Percentiles rank a stretch among this genome's conserved stretches.
phyloP scores from a whole-genome alignment of 257 asterid species.

The Solanum rostratum region DNA sequence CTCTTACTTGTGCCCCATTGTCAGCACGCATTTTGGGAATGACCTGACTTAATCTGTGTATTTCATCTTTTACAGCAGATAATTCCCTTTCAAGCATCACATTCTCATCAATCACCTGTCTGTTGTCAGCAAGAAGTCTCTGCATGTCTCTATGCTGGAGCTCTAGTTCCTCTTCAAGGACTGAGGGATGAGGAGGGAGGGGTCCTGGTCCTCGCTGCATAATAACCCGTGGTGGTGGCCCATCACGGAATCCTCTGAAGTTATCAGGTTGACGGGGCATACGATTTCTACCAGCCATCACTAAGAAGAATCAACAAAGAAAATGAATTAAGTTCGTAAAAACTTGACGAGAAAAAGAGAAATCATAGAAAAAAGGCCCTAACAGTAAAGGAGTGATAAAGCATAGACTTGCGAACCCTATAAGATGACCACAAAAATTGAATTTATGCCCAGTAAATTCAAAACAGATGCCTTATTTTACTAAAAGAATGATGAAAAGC shows the following conservation, averaged over 20 bases:
- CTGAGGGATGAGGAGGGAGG: constrained; percentile 50
- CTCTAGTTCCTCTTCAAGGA: constrained; percentile 73
- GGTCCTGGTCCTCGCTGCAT: constrained; percentile 39
- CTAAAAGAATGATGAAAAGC: neutral
- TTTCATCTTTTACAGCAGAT: constrained; percentile 70
- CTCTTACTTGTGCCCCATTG: constrained; percentile 67
- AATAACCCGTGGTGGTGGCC: constrained; percentile 23
- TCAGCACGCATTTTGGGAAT: constrained; percentile 60
- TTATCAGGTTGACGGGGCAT: constrained; percentile 43
- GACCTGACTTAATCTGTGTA: constrained; percentile 52
- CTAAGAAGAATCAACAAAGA: neutral
- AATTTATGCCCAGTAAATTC: neutral
- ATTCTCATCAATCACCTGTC: constrained; percentile 69
- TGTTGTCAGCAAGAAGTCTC: constrained; percentile 51
- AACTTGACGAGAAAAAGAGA: neutral
- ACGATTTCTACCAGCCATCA: constrained; percentile 73
- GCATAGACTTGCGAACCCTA: neutral
- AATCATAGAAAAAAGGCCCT: neutral
- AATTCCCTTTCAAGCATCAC: constrained; percentile 79
- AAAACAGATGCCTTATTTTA: neutral
- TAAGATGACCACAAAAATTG: neutral
- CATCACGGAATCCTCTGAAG: constrained; percentile 38
- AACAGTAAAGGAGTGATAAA: neutral
- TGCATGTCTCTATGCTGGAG: constrained; percentile 76
- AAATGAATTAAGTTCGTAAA: neutral